Evolutionary conservation across 164 flowering plant genomes (phyloP), one percentile per base, ranked within the genome.

Genomic region (Chloranthus sessilifolius): DNA sequence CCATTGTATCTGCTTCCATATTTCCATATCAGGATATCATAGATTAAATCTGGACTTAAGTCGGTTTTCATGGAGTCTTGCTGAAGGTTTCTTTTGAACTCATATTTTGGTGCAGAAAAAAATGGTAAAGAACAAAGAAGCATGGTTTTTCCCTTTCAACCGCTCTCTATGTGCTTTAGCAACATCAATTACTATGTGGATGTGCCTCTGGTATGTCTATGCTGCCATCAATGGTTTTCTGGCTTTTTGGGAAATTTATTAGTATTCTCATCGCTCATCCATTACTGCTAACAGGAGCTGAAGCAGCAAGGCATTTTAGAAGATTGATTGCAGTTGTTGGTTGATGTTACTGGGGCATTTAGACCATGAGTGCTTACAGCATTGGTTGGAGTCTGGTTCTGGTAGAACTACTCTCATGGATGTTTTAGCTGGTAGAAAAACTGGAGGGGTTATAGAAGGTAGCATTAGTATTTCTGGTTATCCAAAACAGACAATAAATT

Each of bases 321-420:
- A 64, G 96, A 86, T 20, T 78, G 68, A 61, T 53, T 94, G 72
- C 97, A 84, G 68, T 52, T 94, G 65, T 60, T 94, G 59, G 73
- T 78, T 55, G 71, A 94, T 77, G 77, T 94, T 33, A 86, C 95
- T 59, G 99, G 97, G 61, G 87, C 96, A 55, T 94, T 94, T 59
- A 84, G 88, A 61, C 97, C 99, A 11, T 96, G 97, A 26, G 85
- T 89, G 40, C 90, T 94, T 22, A 94, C 99, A 50, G 99, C 99
- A 50, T 63, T 94, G 68, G 95, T 89, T 31, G 99, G 99, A 66
- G 88, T 84, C 9, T 72, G 99, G 99, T 66, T 97, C 99, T 58
- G 99, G 99, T 43, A 94, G 89, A 76, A 92, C 99, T 42, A 92
- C 99, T 45, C 91, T 92, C 34, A 92, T 92, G 99, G 99, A 92